phyloP scores from a whole-genome alignment of 2,329 filamentous ascomycete genomes.

The Pseudogymnoascus sp. region DNA sequence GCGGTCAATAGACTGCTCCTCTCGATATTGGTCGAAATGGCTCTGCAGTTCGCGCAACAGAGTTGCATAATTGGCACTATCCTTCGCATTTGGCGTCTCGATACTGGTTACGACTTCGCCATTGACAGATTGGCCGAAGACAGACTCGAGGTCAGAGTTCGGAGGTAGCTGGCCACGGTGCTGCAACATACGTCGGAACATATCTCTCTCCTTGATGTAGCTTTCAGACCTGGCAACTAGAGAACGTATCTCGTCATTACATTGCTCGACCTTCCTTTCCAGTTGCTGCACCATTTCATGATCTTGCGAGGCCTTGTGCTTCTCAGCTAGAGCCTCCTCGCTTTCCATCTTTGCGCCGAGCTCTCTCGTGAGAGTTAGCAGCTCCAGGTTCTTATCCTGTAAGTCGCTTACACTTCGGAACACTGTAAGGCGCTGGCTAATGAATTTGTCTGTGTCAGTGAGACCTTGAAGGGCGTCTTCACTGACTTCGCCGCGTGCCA shows the following conservation, averaged over 20 bases:
- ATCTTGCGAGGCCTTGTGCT: constrained; percentile 55
- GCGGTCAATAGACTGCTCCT: constrained; percentile 75
- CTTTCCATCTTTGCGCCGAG: constrained; percentile 87
- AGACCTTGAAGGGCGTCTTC: constrained; percentile 66
- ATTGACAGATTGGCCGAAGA: constrained; percentile 66
- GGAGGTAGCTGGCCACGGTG: constrained; percentile 58
- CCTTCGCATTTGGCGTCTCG: constrained; percentile 41
- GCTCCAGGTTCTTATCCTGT: constrained; percentile 79
- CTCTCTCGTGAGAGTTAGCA: constrained; percentile 75
- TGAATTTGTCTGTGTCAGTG: constrained; percentile 80
- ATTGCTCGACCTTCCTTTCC: constrained; percentile 66
- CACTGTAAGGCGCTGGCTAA: constrained; percentile 80
- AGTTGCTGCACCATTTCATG: constrained; percentile 68
- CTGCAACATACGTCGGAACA: constrained; percentile 91
- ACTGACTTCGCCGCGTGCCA: constrained; percentile 67
- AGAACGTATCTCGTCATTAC: constrained; percentile 76
- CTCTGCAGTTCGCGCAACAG: constrained; percentile 80
- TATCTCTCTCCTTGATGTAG: constrained; percentile 91
- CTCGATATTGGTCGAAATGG: constrained; percentile 83
- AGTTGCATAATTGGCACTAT: constrained; percentile 65
- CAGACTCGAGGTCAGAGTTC: constrained; percentile 55
- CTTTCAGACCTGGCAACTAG: constrained; percentile 81
- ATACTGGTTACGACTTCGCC: constrained; percentile 54
- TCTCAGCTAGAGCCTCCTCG: constrained; percentile 68
- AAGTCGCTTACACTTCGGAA: constrained; percentile 82